phyloP scores from a whole-genome alignment of 139 green algal species.

The Haematococcus sp. region DNA sequence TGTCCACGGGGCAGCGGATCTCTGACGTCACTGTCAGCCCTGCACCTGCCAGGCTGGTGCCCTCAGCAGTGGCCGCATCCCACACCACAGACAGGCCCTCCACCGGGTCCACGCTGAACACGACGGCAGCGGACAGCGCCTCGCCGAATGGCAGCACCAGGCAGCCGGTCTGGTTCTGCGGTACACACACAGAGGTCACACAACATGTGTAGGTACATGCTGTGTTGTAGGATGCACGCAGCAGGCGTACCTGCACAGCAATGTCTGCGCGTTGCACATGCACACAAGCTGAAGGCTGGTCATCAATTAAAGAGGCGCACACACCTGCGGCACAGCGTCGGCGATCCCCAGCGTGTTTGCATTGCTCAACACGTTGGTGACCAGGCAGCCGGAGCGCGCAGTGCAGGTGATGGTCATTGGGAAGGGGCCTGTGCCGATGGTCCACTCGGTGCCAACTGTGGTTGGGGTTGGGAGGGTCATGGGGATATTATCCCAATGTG shows the following conservation, averaged over 20 bases:
- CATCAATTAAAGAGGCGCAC: not conserved
- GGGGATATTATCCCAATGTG: too few relatives aligned
- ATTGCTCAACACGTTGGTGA: not conserved
- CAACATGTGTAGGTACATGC: not conserved
- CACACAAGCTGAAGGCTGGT: not conserved
- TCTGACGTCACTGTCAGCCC: not conserved
- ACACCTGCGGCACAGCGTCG: not conserved
- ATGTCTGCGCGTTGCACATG: too few relatives aligned
- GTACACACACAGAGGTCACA: not conserved
- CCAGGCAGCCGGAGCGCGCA: slow-evolving; percentile 1
- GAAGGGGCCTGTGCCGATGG: not conserved
- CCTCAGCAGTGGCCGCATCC: not conserved
- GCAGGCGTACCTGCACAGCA: too few relatives aligned
- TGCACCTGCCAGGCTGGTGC: slow-evolving; percentile 2
- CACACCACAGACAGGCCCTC: slow-evolving; percentile 5
- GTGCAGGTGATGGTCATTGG: slow-evolving; percentile 5
- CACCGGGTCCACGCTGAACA: not conserved
- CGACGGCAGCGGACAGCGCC: not conserved
- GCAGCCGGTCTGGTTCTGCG: not conserved
- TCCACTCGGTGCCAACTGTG: slow-evolving; percentile 11
- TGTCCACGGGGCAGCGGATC: not conserved
- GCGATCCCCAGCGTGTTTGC: slow-evolving; percentile 6
- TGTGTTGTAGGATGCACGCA: not conserved
- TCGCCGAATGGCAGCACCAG: not conserved
- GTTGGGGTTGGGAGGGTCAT: too few relatives aligned